phyloP scores from a whole-genome alignment of 257 asterid species.

The Lycium barbarum region DNA sequence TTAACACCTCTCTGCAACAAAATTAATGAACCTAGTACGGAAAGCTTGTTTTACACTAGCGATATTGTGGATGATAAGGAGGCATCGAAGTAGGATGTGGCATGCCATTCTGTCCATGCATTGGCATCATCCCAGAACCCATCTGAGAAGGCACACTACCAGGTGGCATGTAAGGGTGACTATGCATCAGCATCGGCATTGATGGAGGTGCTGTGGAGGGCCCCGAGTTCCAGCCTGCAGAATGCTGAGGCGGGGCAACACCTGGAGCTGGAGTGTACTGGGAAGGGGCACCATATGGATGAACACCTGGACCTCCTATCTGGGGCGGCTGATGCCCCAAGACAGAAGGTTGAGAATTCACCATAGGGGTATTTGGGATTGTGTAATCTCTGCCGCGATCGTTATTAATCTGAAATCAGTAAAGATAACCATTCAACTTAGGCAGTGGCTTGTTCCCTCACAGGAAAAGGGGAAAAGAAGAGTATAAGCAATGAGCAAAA shows the following conservation, averaged over 20 bases:
- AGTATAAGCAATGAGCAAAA: not conserved
- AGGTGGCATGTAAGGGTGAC: slow-evolving; percentile 69
- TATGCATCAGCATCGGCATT: slow-evolving; percentile 77
- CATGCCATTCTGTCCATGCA: slow-evolving; percentile 61
- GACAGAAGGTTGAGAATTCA: slow-evolving; percentile 72
- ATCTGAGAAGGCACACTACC: slow-evolving; percentile 49
- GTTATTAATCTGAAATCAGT: slow-evolving; percentile 74
- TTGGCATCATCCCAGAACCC: slow-evolving; percentile 58
- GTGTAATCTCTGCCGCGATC: slow-evolving; percentile 95
- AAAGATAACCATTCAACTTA: not conserved
- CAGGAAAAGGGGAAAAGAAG: not conserved
- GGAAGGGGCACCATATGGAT: slow-evolving; percentile 50
- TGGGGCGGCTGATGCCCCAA: slow-evolving; percentile 77
- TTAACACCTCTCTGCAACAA: slow-evolving; percentile 18
- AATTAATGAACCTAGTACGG: not conserved
- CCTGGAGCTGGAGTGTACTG: slow-evolving; percentile 64
- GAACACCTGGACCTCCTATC: slow-evolving; percentile 61
- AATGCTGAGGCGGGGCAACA: slow-evolving; percentile 55
- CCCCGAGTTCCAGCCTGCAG: slow-evolving; percentile 74
- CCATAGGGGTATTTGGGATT: slow-evolving; percentile 60
- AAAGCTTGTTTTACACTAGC: slow-evolving; percentile 15
- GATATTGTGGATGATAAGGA: slow-evolving; percentile 70
- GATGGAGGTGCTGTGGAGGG: slow-evolving; percentile 45
- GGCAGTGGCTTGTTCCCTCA: not conserved
- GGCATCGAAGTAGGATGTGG: slow-evolving; percentile 67